phyloP scores from a whole-genome alignment of 805 yeast genomes.

The Priceomyces haplophilus region DNA sequence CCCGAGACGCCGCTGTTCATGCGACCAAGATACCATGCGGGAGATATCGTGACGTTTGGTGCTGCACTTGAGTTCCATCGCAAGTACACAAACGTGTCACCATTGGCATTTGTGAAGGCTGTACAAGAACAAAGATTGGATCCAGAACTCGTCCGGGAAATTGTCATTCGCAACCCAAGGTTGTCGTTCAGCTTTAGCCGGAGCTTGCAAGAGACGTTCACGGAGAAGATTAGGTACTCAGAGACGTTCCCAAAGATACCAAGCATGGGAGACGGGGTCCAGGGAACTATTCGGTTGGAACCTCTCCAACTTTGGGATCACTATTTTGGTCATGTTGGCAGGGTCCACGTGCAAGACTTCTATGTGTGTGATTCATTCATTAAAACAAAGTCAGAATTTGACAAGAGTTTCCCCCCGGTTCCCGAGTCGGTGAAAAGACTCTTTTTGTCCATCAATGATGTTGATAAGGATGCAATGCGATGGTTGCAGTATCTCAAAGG shows the following conservation, averaged over 20 bases:
- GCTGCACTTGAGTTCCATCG: conserved; percentile 1
- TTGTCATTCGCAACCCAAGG: conserved; percentile 1
- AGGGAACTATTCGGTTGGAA: background rate
- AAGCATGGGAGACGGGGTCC: background rate
- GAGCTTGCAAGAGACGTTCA: background rate
- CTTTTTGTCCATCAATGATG: background rate
- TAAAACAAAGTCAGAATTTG: background rate
- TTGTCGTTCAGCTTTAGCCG: background rate
- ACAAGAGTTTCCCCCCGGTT: background rate
- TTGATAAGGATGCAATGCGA: background rate
- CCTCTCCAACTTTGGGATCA: conserved; percentile 1
- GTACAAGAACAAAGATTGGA: conserved; percentile 4
- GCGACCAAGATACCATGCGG: conserved; percentile 1
- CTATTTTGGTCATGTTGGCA: background rate
- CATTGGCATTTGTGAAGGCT: conserved; percentile 4
- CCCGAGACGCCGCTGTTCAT: conserved; percentile 6
- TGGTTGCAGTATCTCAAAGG: background rate
- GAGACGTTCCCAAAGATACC: background rate
- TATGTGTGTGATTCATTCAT: background rate
- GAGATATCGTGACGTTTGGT: conserved; percentile 5
- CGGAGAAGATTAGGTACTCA: background rate
- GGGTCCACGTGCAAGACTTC: background rate
- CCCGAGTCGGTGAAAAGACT: background rate
- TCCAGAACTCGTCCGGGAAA: background rate
- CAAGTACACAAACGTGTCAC: conserved; percentile 1